Base-by-base conservation (phyloP, 192 early-diverging fungal species). In the Entomortierella parvispora region DNA sequence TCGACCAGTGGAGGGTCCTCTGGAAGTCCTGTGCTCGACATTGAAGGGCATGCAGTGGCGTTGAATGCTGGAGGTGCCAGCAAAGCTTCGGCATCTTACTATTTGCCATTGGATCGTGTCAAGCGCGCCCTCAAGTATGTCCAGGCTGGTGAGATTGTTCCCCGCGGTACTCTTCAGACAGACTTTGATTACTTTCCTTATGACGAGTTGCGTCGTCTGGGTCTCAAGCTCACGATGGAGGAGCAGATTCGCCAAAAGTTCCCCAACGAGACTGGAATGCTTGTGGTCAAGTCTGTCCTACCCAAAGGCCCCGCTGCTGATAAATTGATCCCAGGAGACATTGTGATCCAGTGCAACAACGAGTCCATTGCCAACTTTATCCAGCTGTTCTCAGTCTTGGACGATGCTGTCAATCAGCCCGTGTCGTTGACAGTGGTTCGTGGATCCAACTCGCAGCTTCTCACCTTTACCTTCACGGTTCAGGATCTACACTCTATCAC, bases 401-500 rank as follows among this genome's bases (percentile, higher is more conserved):
- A 94, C 65, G 80, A 83, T 56, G 61, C 83, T 34, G 88, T 93
- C 3, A 87, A 80, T 25, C 42, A 82, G 42, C 62, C 67, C 2
- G 45, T 93, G 14, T 69, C 49, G 0, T 29, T 94, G 22, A 87
- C 86, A 0, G 82, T 93, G 6, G 71, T 80, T 32, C 87, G 91
- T 32, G 88, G 87, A 43, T 85, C 85, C 29, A 62, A 71, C n/a
- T 55, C 76, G 8, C 14, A 49, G 43, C 22, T 77, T 28, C 63
- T 88, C 9, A 40, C 52, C 14, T 77, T 77, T 45, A 52, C 46
- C 2, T 68, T 77, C 12, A 44, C 29, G 7, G 89, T 92, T 2
- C 86, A 94, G 70, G 90, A 94, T 66, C 71, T 94, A 58, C 90
- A 92, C 62, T 80, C 82, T 3, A 88, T 94, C 33, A 95, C 95